Evolutionary conservation across 768 basidiomycete genomes (phyloP), one percentile per base, ranked within the genome.

Genomic region (Rhodotorula babjevae): DNA sequence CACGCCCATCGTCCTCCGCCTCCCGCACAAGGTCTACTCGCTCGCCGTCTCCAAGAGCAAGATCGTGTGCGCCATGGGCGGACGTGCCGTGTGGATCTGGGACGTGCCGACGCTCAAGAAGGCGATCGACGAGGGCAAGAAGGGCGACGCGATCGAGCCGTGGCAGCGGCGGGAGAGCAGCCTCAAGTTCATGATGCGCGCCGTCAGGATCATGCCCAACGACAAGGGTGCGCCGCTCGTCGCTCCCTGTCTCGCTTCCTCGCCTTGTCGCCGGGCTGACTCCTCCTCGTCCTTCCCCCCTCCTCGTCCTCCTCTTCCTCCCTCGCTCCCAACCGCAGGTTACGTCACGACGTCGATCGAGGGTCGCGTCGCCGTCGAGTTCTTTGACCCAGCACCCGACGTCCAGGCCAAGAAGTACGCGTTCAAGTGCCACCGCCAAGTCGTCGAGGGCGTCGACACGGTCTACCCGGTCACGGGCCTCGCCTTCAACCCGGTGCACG

Each of bases 391-490:
- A 3, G 86, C 86, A 8, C 85, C 88, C 0, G 86, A 87, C 36
- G 84, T 85, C 0, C 95, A 98, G 80, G 88, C 89, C n/a, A 85
- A 86, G 76, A 89, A 93, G 82, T 96, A 94, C 80, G 96, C 96
- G 5, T 99, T 97, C 86, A 93, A 96, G 80, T 96, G 94, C 74
- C 95, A 99, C 79, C 86, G 95, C 9, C 90, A 92, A 79, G 88
- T 90, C 9, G 88, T 93, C 71, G 89, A 91, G 50, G 92, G 91
- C 50, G 89, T 90, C 23, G 96, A 99, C 80, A 91, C 93, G 76
- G 94, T 97, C 31, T 98, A 92, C 87, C 93, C 95, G 0, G 94
- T 98, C 72, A 96, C 97, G 78, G 87, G 92, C 0, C 86, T 99
- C 42, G 92, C 93, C 0, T 98, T 97, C 84, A 93, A 97, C 78